phyloP scores from a whole-genome alignment of 1,139 yeast genomes.

The Saccharomyces hybrid region DNA sequence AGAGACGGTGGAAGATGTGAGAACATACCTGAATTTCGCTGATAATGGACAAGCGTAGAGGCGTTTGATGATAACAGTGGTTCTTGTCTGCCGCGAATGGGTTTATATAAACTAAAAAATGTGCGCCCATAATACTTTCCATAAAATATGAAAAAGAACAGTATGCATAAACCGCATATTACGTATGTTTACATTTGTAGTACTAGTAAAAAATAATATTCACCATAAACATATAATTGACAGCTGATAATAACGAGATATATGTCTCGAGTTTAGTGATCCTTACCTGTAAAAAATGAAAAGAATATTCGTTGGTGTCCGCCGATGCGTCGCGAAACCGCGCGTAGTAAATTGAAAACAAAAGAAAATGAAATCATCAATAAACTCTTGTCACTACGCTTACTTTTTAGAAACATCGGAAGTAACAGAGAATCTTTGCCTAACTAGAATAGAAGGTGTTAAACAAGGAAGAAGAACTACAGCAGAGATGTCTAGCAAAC shows the following conservation, averaged over 20 bases:
- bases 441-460: background rate
- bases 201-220: background rate
- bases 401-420: background rate
- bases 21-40: conserved; percentile 16
- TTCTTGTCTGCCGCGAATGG: background rate
- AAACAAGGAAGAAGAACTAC: background rate
- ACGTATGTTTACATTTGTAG: background rate
- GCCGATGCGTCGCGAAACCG: background rate
- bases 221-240: background rate
- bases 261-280: background rate
- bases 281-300: background rate
- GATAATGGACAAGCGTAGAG: conserved; percentile 6
- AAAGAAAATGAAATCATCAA: background rate
- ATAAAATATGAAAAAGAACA: background rate
- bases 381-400: background rate
- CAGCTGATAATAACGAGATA: background rate
- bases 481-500: background rate
- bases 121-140: background rate
- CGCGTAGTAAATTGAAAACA: background rate
- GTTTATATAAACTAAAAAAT: background rate
- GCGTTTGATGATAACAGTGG: background rate
- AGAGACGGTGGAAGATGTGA: conserved; percentile 16
- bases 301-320: background rate
- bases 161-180: background rate
- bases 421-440: background rate